Evolutionary conservation across 2,329 filamentous ascomycete species (phyloP), one percentile per base, ranked within the genome.

Genomic region (Colletotrichum costaricense): DNA sequence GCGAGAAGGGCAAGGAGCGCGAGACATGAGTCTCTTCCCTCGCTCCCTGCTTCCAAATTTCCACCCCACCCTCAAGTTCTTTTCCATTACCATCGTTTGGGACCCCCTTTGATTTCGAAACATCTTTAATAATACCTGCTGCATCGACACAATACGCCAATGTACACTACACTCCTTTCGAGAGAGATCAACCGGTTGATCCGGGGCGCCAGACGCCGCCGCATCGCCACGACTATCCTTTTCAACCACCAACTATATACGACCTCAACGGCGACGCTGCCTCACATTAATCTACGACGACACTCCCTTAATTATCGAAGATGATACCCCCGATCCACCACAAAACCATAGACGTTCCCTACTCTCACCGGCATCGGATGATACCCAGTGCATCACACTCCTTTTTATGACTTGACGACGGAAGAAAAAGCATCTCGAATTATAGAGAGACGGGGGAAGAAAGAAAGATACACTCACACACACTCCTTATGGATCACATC

Each of bases 181-280:
- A 75, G 76, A 75, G 76, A 75, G 68, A 73, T 49, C 19, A 16
- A n/a, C 77, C 69, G 67, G 72, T 75, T 74, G 59, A 69, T 60
- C 73, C 75, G 69, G 33, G 33, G 33, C 30, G 42, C 35, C 8
- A 12, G 11, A 22, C 38, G 58, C 58, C 58, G 60, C 35, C 58
- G 42, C 42, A 52, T 66, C 16, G 19, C 59, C 70, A 71, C 60
- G 82, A 86, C 85, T 79, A 80, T 86, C 84, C 82, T 86, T 86
- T 66, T 24, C 12, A 16, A 16, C 16, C 16, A 66, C 56, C 28
- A 69, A 70, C 54, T 35, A 73, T 24, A 63, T n/a, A 73, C 67
- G 62, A 72, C 54, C 68, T 64, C 16, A 9, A 56, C 59, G 67
- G 59, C 52, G 22, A 56, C 22, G n/a, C 5, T 33, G 24, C 24